Conservation (phyloP, 2,329 filamentous ascomycete genomes). For the Hyphodiscus sp. region DNA sequence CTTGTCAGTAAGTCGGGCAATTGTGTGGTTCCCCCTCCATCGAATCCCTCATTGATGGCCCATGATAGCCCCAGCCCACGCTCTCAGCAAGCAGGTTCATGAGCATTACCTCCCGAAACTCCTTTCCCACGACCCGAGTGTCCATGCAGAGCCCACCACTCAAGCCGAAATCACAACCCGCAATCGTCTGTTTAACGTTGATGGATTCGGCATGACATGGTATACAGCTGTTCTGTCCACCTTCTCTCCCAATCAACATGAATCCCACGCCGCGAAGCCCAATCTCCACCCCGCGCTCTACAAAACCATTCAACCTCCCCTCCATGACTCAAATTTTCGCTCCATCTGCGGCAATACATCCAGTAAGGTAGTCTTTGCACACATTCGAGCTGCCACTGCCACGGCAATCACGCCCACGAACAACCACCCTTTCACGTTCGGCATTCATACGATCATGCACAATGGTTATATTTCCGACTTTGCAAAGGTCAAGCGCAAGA, state of each 20-base stretch:
- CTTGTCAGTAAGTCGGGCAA: conserved; percentile 33
- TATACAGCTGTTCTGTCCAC: conserved; percentile 38
- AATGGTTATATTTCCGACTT: conserved; percentile 46
- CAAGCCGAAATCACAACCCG: conserved; percentile 40
- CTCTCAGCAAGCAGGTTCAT: conserved; percentile 39
- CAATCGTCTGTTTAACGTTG: conserved; percentile 48
- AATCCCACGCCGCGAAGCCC: conserved; percentile 12
- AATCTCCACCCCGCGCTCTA: conserved; percentile 42
- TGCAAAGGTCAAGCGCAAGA: conserved; percentile 37
- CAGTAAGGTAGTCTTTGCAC: conserved; percentile 43
- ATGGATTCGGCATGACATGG: conserved; percentile 49
- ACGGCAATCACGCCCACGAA: conserved; percentile 42
- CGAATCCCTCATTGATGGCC: conserved; percentile 10
- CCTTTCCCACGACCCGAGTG: conserved; percentile 40
- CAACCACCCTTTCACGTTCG: conserved; percentile 49
- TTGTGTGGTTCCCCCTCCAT: conserved; percentile 15
- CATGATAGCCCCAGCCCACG: conserved; percentile 30
- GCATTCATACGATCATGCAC: conserved; percentile 49
- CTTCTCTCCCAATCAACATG: conserved; percentile 17
- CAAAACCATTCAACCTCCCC: conserved; percentile 44
- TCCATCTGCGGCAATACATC: conserved; percentile 45
- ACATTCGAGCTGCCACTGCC: conserved; percentile 45
- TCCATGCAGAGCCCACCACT: conserved; percentile 30
- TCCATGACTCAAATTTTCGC: conserved; percentile 47
- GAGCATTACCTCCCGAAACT: conserved; percentile 46